phyloP scores from a whole-genome alignment of 139 green algal genomes.

The Chlorokybus atmophyticus region DNA sequence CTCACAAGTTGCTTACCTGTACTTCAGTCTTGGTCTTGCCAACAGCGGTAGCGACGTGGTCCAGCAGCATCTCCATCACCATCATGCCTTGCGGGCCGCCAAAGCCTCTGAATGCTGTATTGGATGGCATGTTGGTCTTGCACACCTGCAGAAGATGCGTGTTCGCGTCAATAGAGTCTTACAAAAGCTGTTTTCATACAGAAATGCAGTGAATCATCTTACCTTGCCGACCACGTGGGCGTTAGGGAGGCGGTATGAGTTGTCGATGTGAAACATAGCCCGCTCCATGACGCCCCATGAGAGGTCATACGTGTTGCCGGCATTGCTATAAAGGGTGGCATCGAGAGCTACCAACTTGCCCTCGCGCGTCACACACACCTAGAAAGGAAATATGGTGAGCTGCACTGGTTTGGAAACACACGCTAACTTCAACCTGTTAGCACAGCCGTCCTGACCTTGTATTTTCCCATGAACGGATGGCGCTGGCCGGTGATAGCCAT shows the following conservation, averaged over 20 bases:
- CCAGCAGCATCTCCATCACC: constrained; percentile 67
- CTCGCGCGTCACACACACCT: constrained; percentile 49
- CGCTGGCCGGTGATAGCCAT: constrained; percentile 56
- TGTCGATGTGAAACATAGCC: constrained; percentile 70
- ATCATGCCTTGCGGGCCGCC: constrained; percentile 81
- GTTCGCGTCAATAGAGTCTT: no score
- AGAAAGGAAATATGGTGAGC: no score
- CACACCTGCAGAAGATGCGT: no score
- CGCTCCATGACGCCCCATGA: constrained; percentile 69
- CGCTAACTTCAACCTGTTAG: no score
- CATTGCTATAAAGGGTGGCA: constrained; percentile 78
- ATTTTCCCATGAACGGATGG: constrained; percentile 69
- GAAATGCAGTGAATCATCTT: no score
- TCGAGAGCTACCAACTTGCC: constrained; percentile 64
- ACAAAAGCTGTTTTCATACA: no score
- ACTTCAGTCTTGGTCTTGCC: constrained; percentile 8
- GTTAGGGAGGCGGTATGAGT: constrained; percentile 41
- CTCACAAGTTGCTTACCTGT: constrained; percentile 24
- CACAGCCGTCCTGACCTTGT: constrained; percentile 43
- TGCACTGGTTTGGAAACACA: no score
- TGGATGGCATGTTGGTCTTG: constrained; percentile 71
- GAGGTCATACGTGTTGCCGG: constrained; percentile 72
- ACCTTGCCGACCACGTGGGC: constrained; percentile 50
- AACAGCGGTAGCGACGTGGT: constrained; percentile 43
- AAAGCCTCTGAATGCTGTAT: constrained; percentile 92